These are phyloP conservation scores for Salmacisia buchloeana DNA, from an alignment of 1,284 basidiomycete species.

Conservation along the genomic window DNA sequence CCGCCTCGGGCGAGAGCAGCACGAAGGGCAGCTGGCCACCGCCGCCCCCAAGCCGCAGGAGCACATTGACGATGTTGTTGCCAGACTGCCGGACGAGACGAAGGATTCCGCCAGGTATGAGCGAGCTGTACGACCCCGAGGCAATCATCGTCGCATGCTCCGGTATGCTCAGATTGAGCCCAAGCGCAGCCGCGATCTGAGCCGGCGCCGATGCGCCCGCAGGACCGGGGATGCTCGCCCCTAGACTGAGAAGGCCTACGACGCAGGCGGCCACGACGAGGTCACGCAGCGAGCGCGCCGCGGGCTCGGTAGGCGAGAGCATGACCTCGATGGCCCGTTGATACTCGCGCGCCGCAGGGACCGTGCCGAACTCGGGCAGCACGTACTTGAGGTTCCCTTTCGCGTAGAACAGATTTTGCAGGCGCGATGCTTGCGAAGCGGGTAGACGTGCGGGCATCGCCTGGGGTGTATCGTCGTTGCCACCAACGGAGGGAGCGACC, in stretches of 20 bases:
- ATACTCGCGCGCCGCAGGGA: slow-evolving; percentile 50
- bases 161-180: slow-evolving; percentile 29
- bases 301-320: slow-evolving; percentile 26
- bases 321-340: slow-evolving; percentile 50
- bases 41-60: slow-evolving; percentile 37
- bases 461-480: slow-evolving; percentile 17
- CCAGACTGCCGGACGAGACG: slow-evolving; percentile 36
- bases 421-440: slow-evolving; percentile 50
- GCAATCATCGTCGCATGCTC: slow-evolving; percentile 23
- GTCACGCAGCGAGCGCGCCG: slow-evolving; percentile 31
- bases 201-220: slow-evolving; percentile 25
- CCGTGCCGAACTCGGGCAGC: slow-evolving; percentile 26
- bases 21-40: slow-evolving; percentile 35
- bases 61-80: slow-evolving; percentile 23
- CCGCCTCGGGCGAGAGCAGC: slow-evolving; percentile 27
- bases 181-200: slow-evolving; percentile 32
- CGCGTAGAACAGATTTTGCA: slow-evolving; percentile 55
- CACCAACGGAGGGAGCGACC: background rate
- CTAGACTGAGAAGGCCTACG: slow-evolving; percentile 37
- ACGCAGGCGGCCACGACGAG: slow-evolving; percentile 41
- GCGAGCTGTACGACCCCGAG: slow-evolving; percentile 25
- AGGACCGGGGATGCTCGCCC: slow-evolving; percentile 31
- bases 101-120: slow-evolving; percentile 39
- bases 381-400: slow-evolving; percentile 53
- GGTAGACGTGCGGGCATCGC: slow-evolving; percentile 41